These are phyloP conservation scores for Camellia japonica DNA, from an alignment of 148 eudicot species.

Conservation along the genomic window DNA sequence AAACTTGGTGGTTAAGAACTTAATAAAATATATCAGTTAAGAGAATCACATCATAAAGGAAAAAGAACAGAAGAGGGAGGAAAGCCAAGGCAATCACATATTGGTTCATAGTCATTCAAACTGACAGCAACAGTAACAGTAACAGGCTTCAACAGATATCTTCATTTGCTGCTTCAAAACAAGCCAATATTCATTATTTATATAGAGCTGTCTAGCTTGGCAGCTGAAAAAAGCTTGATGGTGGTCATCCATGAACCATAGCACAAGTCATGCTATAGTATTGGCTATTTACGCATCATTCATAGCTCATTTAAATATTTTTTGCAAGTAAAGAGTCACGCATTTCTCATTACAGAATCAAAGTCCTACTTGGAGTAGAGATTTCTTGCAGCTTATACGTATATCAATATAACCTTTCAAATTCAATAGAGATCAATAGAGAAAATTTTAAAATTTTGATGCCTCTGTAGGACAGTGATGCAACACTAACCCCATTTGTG, in stretches of 20 bases:
- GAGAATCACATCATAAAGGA: neutral
- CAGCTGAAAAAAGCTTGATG: no score
- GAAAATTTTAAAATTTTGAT: neutral
- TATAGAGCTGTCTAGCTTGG: no score
- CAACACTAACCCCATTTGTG: neutral
- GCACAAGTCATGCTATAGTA: no score
- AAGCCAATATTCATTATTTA: no score
- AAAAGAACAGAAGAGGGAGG: neutral
- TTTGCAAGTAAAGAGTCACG: neutral
- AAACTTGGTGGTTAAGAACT: neutral
- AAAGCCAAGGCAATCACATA: neutral
- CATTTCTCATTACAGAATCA: neutral
- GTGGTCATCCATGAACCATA: no score
- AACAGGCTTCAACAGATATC: no score
- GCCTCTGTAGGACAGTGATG: neutral
- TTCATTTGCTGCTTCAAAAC: no score
- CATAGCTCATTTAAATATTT: neutral
- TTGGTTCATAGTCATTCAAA: no score
- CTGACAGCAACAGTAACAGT: no score
- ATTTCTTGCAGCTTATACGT: no score
- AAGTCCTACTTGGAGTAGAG: no score
- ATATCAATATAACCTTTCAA: no score
- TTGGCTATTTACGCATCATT: neutral
- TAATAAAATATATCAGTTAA: neutral
- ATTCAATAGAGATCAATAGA: neutral